Percentiles rank a stretch among this genome's conserved stretches.
Evolutionary conservation across 78 protist species (phyloP).

Genomic region (Cavenderia fasciculata): DNA sequence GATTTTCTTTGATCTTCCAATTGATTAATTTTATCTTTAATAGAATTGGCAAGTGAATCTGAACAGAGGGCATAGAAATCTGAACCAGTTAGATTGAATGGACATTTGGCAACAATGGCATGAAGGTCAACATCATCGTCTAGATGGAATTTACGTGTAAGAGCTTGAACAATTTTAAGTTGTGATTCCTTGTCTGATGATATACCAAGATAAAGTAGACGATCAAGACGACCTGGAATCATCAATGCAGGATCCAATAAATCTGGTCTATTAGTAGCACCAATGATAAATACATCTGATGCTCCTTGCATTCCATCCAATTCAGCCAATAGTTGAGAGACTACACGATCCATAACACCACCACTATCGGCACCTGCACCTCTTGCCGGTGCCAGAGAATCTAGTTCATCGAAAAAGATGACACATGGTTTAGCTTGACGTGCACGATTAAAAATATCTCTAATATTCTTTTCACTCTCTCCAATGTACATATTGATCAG

Average conservation of each 20-base stretch:
- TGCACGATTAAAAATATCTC: slow-evolving; percentile 90
- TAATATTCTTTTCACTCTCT: slow-evolving; percentile 93
- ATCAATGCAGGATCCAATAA: slow-evolving; percentile 95
- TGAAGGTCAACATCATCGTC: slow-evolving; percentile 22
- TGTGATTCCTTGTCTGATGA: slow-evolving; percentile 37
- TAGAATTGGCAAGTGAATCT: slow-evolving; percentile 75
- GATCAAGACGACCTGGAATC: slow-evolving; percentile 95
- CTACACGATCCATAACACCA: slow-evolving; percentile 88
- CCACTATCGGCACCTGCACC: slow-evolving; percentile 85
- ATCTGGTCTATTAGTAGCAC: slow-evolving; percentile 99
- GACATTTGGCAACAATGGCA: slow-evolving; percentile 55
- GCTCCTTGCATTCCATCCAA: slow-evolving; percentile 86
- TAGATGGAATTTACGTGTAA: slow-evolving; percentile 78
- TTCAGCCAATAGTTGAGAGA: slow-evolving; percentile 93
- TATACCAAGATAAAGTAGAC: slow-evolving; percentile 82
- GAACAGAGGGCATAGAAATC: slow-evolving; percentile 79
- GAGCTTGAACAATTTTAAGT: slow-evolving; percentile 67
- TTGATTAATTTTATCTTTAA: slow-evolving; percentile 49
- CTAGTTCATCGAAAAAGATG: slow-evolving; percentile 96
- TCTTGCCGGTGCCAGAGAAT: slow-evolving; percentile 91
- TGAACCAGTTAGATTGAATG: slow-evolving; percentile 78
- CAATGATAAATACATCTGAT: slow-evolving; percentile 94
- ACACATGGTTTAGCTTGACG: slow-evolving; percentile 91
- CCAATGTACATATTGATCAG: slow-evolving; percentile 95
- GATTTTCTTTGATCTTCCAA: slow-evolving; percentile 16